phyloP scores from a whole-genome alignment of 495 filamentous ascomycete species.

The Aspergillus baeticus region DNA sequence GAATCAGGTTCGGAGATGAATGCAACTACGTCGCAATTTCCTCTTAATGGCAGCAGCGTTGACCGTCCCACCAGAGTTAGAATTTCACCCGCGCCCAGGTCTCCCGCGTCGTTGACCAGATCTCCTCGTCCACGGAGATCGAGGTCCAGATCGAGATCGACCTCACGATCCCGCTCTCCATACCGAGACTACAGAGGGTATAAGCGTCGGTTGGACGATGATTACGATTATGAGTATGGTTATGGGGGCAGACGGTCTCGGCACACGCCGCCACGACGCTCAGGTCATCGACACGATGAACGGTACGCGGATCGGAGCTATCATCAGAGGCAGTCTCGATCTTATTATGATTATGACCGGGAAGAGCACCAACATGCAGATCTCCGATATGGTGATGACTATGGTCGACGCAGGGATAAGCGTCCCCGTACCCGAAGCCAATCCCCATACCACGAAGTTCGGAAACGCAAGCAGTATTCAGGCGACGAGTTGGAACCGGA shows the following conservation, averaged over 20 bases:
- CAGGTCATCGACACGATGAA: conserved; percentile 36
- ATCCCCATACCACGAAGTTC: conserved; percentile 43
- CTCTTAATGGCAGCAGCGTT: conserved; percentile 71
- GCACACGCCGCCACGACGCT: conserved; percentile 47
- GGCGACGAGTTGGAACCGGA: conserved; percentile 34
- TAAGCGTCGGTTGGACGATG: conserved; percentile 70
- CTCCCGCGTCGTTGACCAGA: conserved; percentile 43
- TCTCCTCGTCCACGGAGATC: conserved; percentile 43
- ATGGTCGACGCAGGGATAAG: conserved; percentile 59
- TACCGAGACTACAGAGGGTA: conserved; percentile 54
- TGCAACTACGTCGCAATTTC: conserved; percentile 76
- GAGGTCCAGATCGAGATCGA: conserved; percentile 37
- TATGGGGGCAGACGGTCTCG: conserved; percentile 41
- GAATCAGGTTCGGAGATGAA: conserved; percentile 68
- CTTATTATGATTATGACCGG: conserved; percentile 68
- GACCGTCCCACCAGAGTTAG: conserved; percentile 68
- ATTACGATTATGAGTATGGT: conserved; percentile 49
- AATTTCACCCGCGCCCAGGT: conserved; percentile 48
- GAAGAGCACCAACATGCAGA: conserved; percentile 46
- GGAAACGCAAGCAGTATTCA: conserved; percentile 44
- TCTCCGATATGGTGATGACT: conserved; percentile 56
- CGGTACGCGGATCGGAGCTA: conserved; percentile 29
- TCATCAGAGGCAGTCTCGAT: conserved; percentile 34
- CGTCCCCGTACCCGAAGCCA: conserved; percentile 67
- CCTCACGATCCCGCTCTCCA: conserved; percentile 42